Evolutionary conservation across 768 basidiomycete species (phyloP).

Genomic region (Mycena chlorophos): DNA sequence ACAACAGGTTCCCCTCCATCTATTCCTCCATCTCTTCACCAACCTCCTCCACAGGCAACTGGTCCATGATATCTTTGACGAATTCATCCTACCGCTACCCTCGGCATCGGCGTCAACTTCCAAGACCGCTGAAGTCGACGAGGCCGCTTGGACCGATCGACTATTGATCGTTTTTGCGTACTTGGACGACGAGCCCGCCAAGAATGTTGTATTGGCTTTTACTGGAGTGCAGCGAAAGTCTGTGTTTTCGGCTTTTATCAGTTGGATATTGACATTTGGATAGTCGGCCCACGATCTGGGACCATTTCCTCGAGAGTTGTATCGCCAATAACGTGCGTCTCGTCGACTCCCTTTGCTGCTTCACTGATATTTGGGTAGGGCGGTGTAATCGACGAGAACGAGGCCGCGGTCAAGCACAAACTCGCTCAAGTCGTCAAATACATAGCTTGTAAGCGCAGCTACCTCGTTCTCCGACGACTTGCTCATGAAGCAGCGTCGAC

Average conservation of each 20-base stretch:
- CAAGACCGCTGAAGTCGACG: conserved; percentile 63
- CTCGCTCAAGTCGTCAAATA: conserved; percentile 57
- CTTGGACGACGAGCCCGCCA: conserved; percentile 56
- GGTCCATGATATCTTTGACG: conserved; percentile 67
- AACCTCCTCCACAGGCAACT: conserved; percentile 41
- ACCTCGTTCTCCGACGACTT: conserved; percentile 3
- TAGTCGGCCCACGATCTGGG: conserved; percentile 70
- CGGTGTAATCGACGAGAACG: conserved; percentile 85
- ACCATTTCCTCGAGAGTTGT: conserved; percentile 71
- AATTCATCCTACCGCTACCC: conserved; percentile 83
- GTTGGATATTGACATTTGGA: conserved; percentile 2
- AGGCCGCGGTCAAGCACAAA: conserved; percentile 56
- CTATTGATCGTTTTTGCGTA: conserved; percentile 70
- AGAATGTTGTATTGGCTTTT: conserved; percentile 57
- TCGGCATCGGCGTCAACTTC: conserved; percentile 44
- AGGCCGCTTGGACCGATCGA: conserved; percentile 82
- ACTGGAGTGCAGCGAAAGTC: conserved; percentile 66
- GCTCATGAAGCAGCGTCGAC: conserved; percentile 43
- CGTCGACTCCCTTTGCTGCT: neutral
- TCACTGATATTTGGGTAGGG: conserved; percentile 52
- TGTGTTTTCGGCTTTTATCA: conserved; percentile 28
- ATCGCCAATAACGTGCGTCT: conserved; percentile 80
- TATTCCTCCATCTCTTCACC: neutral
- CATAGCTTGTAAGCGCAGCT: conserved; percentile 54
- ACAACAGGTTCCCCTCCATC: conserved; percentile 52